phyloP scores from a whole-genome alignment of 371 early-diverging fungal species.

The Dipsacomyces acuminosporus region DNA sequence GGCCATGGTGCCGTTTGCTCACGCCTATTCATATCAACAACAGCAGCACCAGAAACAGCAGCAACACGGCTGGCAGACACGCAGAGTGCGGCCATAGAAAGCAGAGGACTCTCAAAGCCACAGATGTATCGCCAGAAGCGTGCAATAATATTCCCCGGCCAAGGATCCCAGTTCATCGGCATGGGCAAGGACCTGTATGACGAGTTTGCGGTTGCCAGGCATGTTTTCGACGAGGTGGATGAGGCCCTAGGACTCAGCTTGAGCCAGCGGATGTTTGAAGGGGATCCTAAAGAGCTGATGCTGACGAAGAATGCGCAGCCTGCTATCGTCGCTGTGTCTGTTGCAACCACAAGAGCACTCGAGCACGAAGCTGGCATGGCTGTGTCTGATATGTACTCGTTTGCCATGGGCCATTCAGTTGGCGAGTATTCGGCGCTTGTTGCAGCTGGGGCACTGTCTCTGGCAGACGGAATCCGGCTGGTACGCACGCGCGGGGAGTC shows the following conservation, averaged over 20 bases:
- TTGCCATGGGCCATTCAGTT: slow-evolving; percentile 86
- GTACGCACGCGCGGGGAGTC: slow-evolving; percentile 81
- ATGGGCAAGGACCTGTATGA: slow-evolving; percentile 92
- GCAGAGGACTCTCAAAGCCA: not conserved
- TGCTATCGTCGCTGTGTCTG: slow-evolving; percentile 85
- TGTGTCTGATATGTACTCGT: slow-evolving; percentile 62
- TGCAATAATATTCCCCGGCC: slow-evolving; percentile 55
- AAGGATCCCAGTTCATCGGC: slow-evolving; percentile 84
- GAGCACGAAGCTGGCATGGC: slow-evolving; percentile 78
- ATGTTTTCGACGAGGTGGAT: slow-evolving; percentile 85
- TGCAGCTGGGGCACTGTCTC: slow-evolving; percentile 67
- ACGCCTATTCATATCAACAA: no score
- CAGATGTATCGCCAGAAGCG: slow-evolving; percentile 38
- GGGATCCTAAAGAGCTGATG: slow-evolving; percentile 70
- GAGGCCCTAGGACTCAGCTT: slow-evolving; percentile 68
- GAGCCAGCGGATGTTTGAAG: slow-evolving; percentile 77
- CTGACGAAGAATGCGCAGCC: slow-evolving; percentile 92
- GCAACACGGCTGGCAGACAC: no score
- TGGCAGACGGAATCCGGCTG: slow-evolving; percentile 76
- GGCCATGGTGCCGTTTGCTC: no score
- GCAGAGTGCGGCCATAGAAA: no score
- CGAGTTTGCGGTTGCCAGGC: slow-evolving; percentile 66
- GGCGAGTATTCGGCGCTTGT: slow-evolving; percentile 93
- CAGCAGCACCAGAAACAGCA: no score
- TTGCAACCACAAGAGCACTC: slow-evolving; percentile 82